phyloP scores from a whole-genome alignment of 1,284 basidiomycete genomes.

The Cryptococcus jaspeensis region DNA sequence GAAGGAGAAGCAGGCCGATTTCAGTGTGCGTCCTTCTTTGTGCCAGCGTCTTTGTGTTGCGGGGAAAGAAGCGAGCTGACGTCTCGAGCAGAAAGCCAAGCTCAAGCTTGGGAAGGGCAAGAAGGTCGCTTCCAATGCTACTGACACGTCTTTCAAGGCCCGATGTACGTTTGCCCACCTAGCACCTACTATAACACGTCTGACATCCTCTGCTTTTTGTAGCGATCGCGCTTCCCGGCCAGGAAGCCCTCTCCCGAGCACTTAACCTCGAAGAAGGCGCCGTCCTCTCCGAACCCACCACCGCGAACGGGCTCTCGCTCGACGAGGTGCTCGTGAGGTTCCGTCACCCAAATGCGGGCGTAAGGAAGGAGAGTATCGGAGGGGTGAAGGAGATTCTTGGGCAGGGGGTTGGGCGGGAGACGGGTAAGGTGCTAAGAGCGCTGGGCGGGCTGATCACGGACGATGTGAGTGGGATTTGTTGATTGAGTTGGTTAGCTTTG shows the following conservation, averaged over 20 bases:
- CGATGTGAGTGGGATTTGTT: constrained; percentile 58
- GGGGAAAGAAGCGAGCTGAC: no score
- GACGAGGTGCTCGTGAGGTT: constrained; percentile 74
- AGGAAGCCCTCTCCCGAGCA: constrained; percentile 56
- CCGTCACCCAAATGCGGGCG: constrained; percentile 76
- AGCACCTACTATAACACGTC: not conserved
- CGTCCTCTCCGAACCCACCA: constrained; percentile 64
- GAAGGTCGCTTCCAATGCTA: constrained; percentile 73
- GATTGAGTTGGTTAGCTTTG: not conserved
- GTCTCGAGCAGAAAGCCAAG: constrained; percentile 74
- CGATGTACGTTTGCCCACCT: constrained; percentile 77
- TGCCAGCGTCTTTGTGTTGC: no score
- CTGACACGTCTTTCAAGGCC: constrained; percentile 94
- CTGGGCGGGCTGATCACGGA: constrained; percentile 73
- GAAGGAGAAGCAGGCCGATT: constrained; percentile 84
- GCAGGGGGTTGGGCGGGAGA: constrained; percentile 59
- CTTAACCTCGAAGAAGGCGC: constrained; percentile 20
- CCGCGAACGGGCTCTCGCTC: constrained; percentile 72
- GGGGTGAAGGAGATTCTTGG: constrained; percentile 79
- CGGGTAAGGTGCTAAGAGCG: constrained; percentile 65
- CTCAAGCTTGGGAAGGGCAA: constrained; percentile 96
- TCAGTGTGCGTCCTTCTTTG: constrained; percentile 59
- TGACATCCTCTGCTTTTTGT: constrained; percentile 5
- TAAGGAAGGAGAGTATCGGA: constrained; percentile 75
- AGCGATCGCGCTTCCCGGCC: constrained; percentile 88